Base-by-base conservation (phyloP, 352 stramenopile species). In the Globisporangium viniferum region DNA sequence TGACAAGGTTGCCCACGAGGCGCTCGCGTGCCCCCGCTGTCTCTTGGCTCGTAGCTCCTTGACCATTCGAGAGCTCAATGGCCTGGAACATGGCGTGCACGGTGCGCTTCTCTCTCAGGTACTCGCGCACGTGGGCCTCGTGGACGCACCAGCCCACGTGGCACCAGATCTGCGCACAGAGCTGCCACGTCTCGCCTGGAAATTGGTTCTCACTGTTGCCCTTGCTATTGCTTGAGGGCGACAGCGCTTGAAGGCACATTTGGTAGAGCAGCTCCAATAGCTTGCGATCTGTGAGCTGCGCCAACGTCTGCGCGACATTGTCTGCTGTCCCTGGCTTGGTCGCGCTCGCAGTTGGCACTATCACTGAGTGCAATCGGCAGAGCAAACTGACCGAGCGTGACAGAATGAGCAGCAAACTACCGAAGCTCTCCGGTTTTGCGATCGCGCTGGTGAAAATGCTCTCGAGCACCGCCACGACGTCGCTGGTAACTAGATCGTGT, bases 151-250 rank as follows among this genome's bases (percentile, higher is more conserved):
- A 94, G 24, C 82, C 86, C 8, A 94, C 66, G 61, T 94, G 84
- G 46, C 82, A 92, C 73, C 82, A 90, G 33, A 93, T 77, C 60
- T 93, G 86, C 0, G 83, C 78, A 57, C 77, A 82, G 4, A 87
- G 66, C 22, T 93, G 86, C 84, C 78, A 91, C 0, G 81, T 31
- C 12, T 83, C 77, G 4, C 39, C 29, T 41, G 65, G 29, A 20
- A 59, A 3, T 18, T 55, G 29, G 36, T 14, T 60, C 27, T 65
- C 31, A 8, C 6, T 22, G 7, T 6, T 39, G 18, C 54, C 9
- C 49, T 27, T 46, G 29, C 6, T 12, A 18, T 59, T 27, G 67
- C 73, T 48, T 7, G 53, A 39, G 33, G 31, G 12, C 4, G 70
- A 39, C 18, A 74, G 70, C 9, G 72, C 74, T 24, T 62, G 62